Conservation (phyloP, 371 early-diverging fungal genomes). For the Globomyces sp. region DNA sequence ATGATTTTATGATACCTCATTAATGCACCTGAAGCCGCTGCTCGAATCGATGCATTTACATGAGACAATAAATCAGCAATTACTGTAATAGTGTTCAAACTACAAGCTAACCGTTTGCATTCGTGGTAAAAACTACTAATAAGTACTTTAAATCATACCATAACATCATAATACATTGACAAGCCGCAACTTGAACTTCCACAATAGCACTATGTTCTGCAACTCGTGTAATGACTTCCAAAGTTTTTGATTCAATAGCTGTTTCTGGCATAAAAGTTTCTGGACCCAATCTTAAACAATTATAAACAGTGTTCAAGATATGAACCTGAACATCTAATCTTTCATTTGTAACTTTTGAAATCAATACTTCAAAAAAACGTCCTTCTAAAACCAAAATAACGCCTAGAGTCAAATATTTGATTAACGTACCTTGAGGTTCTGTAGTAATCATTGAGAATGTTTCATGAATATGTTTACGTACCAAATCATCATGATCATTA, state of each 20-base stretch:
- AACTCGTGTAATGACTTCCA: slow-evolving; percentile 41
- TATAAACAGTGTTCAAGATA: slow-evolving; percentile 42
- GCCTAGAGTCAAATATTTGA: slow-evolving; percentile 16
- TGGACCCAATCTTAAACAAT: slow-evolving; percentile 40
- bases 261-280: slow-evolving; percentile 31
- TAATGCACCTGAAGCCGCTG: slow-evolving; percentile 50
- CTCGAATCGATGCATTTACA: slow-evolving; percentile 41
- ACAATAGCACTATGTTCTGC: slow-evolving; percentile 31
- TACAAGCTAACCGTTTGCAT: slow-evolving; percentile 39
- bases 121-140: slow-evolving; percentile 40
- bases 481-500: slow-evolving; percentile 38
- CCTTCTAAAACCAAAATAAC: slow-evolving; percentile 28
- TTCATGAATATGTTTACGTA: slow-evolving; percentile 34
- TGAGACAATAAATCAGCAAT: slow-evolving; percentile 41
- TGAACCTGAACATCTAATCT: slow-evolving; percentile 44
- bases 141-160: slow-evolving; percentile 26
- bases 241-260: slow-evolving; percentile 37
- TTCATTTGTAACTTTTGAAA: slow-evolving; percentile 37
- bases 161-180: slow-evolving; percentile 46
- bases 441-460: slow-evolving; percentile 34
- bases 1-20: slow-evolving; percentile 33
- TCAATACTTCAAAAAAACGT: slow-evolving; percentile 31
- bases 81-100: slow-evolving; percentile 32
- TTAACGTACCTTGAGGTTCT: slow-evolving; percentile 28
- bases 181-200: slow-evolving; percentile 43